Evolutionary conservation across 2,329 filamentous ascomycete genomes (phyloP), one percentile per base, ranked within the genome.

Genomic region (Clarireedia paspali): DNA sequence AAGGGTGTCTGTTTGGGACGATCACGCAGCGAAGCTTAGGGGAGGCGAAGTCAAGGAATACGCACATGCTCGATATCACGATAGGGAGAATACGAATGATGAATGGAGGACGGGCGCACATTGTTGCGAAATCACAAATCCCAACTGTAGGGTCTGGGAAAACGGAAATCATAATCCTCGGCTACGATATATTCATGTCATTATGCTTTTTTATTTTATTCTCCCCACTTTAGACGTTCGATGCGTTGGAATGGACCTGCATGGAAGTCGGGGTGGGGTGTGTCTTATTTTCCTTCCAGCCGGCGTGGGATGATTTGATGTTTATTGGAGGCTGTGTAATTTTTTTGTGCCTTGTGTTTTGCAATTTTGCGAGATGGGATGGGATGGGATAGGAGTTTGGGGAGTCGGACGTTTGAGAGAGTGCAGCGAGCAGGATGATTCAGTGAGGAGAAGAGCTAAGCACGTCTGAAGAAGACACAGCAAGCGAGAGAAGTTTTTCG

Each of bases 141-240:
- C 14, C 36, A 6, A 24, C 38, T 20, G 20, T 17, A 30, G 5
- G 5, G 47, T 20, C 30, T 34, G 10, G 10, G 10, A 9, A 34
- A 34, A 34, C 30, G 30, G 30, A 34, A 34, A 34, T 34, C 10
- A 23, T 26, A n/a, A 53, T 15, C 47, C 26, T 47, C 23, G 14
- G 20, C n/a, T 53, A 26, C 26, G 50, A 47, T 36, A 44, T 15
- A 47, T 38, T 20, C 30, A 26, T 53, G 50, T 47, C 36, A 15
- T 38, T 26, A 47, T 47, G 50, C 45, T 47, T 53, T 47, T n/a
- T 27, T 40, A 38, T 50, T 53, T n/a, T 38, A 14, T 17, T 53
- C 17, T 38, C 47, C 6, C 23, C 39, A 17, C 27, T 26, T 24
- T 36, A 40, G 40, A 26, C 14, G 5, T 14, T 17, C n/a, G 12